Base-by-base conservation (phyloP, 2,329 filamentous ascomycete species). In the Orbilia oligospora region DNA sequence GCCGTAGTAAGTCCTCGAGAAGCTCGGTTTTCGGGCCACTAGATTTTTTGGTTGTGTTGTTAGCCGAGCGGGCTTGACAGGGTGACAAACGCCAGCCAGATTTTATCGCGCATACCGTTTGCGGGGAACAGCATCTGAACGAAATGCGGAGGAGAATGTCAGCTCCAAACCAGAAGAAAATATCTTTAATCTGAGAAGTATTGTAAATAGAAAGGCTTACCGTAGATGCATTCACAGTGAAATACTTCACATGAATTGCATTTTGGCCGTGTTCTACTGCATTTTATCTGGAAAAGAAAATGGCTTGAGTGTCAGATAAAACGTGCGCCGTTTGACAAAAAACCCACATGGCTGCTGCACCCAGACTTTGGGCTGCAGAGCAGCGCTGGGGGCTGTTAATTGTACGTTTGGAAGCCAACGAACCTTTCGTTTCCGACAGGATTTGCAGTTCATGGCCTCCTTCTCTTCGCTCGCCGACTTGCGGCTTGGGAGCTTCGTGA, bases 391-490 rank as follows among this genome's bases (percentile, higher is more conserved):
- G 38, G 82, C 16, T n/a, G n/a, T n/a, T n/a, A n/a, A n/a, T n/a
- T n/a, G n/a, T n/a, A n/a, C 66, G 82, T n/a, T 64, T 66, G 76
- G 18, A 58, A n/a, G 9, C 46, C 33, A 16, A 78, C 86, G 58
- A 85, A 95, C 93, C 91, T 97, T 97, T 86, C 93, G 89, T 85
- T 97, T 97, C 81, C 93, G 90, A 87, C 93, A 97, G 71, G 93
- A 96, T 85, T 97, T 97, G 89, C 93, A 97, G 84, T 97, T 97
- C 93, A 97, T 97, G 38, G 92, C 92, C 87, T 97, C 93, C 82
- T 92, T 90, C 48, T 92, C 92, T 84, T 96, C 92, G 82, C 89
- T 91, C 84, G 88, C 90, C 85, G 90, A 87, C 49, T 91, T 90
- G 80, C 91, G 88, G 24, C 69, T 76, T 55, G 80, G 78, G 12